Evolutionary conservation across 164 flowering plant genomes (phyloP), one percentile per base, ranked within the genome.

Genomic region (Taxillus chinensis): DNA sequence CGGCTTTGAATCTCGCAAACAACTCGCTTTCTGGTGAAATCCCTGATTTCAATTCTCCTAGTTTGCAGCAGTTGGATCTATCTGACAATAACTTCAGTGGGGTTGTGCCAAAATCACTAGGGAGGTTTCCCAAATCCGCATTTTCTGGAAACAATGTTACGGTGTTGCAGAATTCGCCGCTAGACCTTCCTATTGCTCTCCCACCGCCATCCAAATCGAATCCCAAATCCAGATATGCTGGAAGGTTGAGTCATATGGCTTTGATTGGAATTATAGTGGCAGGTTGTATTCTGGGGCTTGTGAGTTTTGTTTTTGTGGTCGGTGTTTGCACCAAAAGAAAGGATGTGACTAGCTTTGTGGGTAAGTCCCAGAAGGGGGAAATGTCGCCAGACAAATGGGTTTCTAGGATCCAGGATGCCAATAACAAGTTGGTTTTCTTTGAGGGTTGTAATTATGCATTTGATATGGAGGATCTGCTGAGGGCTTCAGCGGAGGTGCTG

Each of bases 401-500:
- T 57, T 77, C 86, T 0, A 68, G 80, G 64, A 74, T 69, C 49
- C 78, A 80, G 54, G 87, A 80, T 73, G 84, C 76, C 3, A 77
- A 71, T 55, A 84, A 82, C 60, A 73, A 70, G 54, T 43, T 86
- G 70, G 77, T 74, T 54, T 86, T 86, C 79, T 86, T 86, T 62
- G 82, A 80, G 71, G 92, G 89, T 0, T 84, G 85, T 57, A 75
- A 67, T 49, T 81, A 78, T 67, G 80, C 78, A 7, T 86, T 86
- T 62, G 89, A 86, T 75, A 72, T 86, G 75, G 92, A 86, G 71
- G 92, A 86, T 76, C 71, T 86, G 53, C 62, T 86, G 74, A 79
- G 89, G 71, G 92, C 92, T 67, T 86, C 92, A 48, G 92, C 92
- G 38, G 92, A 86, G 73, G 84, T 86, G 7, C 64, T 86, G 62